These are phyloP conservation scores for Thozetella sp. DNA, from an alignment of 495 filamentous ascomycete species.

Conservation along the genomic window DNA sequence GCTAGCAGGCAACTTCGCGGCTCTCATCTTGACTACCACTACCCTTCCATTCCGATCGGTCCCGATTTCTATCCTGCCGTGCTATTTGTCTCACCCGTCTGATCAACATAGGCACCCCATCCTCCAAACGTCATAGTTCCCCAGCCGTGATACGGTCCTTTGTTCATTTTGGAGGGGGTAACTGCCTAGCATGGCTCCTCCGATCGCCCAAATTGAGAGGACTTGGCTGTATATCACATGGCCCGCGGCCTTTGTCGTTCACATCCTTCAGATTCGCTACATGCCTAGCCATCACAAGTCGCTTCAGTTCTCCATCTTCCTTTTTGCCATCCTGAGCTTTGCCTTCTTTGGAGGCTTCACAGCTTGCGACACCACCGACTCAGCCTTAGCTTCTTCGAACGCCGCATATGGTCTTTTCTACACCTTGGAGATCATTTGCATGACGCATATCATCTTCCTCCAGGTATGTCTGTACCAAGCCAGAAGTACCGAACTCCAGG, in stretches of 20 bases:
- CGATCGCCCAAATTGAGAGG: neutral
- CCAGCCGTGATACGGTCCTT: no score
- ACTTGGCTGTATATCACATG: neutral
- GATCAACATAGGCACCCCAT: neutral
- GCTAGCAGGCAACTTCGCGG: neutral
- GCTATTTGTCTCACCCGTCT: neutral
- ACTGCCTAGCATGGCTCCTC: neutral
- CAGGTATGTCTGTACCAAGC: neutral
- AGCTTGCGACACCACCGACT: neutral
- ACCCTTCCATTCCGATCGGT: neutral
- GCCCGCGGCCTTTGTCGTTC: neutral
- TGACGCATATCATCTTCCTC: neutral
- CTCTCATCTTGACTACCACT: neutral
- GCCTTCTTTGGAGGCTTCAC: conserved; percentile 1
- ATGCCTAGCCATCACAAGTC: neutral
- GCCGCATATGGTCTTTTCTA: neutral
- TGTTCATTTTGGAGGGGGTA: neutral
- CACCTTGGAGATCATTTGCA: neutral
- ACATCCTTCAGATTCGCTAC: neutral
- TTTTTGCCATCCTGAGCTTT: neutral
- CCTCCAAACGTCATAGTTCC: neutral
- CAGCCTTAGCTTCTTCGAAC: neutral
- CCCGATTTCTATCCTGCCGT: neutral
- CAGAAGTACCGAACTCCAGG: no score
- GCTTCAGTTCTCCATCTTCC: neutral